Evolutionary conservation across 257 asterid genomes (phyloP).

Genomic region (Solanum etuberosum): DNA sequence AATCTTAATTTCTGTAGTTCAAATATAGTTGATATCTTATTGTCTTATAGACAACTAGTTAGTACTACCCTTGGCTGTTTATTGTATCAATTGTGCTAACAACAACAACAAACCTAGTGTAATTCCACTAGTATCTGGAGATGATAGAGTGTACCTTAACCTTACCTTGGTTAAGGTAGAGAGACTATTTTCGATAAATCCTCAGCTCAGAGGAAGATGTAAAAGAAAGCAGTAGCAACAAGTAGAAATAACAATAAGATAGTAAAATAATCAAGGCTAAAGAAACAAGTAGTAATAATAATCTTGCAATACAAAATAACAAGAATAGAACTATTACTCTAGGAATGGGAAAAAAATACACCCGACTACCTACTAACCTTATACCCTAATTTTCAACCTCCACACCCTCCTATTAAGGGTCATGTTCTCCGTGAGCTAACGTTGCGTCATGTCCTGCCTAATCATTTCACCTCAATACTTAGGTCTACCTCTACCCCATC

Average conservation of each 20-base stretch:
- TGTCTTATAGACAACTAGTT: not conserved
- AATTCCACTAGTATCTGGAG: not conserved
- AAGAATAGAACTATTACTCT: not conserved
- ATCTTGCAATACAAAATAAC: too few relatives aligned
- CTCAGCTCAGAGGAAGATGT: not conserved
- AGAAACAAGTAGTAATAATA: not conserved
- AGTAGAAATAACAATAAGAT: not conserved
- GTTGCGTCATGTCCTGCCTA: not conserved
- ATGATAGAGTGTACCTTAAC: not conserved
- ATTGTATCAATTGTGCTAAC: not conserved
- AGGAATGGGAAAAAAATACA: not conserved
- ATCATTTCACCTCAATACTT: not conserved
- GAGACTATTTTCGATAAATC: not conserved
- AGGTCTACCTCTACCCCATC: not conserved
- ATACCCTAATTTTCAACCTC: not conserved
- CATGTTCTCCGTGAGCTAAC: not conserved
- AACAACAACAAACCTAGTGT: not conserved
- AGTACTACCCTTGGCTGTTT: not conserved
- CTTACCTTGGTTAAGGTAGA: not conserved
- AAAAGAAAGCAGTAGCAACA: not conserved
- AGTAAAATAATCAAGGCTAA: not conserved
- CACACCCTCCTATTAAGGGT: not conserved
- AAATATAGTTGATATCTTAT: not conserved
- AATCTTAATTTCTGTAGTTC: not conserved
- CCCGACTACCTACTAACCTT: not conserved